Evolutionary conservation across 176 grass and related monocot genomes (phyloP).

Genomic region (Oryza meyeriana): DNA sequence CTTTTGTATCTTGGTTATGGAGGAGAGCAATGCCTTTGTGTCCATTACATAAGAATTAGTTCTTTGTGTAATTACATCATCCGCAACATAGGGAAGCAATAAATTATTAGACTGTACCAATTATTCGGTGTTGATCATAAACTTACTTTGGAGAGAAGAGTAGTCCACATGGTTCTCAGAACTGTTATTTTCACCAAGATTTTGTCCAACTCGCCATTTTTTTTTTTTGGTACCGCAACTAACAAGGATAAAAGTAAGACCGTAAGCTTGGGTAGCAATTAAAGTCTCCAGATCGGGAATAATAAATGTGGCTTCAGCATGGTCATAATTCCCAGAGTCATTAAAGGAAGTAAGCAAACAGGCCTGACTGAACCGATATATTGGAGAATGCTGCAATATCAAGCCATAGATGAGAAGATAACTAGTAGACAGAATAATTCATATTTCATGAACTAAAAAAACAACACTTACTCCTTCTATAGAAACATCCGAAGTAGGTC

Average conservation of each 20-base stretch:
- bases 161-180: constrained; percentile 20
- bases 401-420: constrained; percentile 34
- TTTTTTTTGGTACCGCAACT: constrained; percentile 52
- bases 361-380: constrained; percentile 54
- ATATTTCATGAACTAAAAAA: constrained; percentile 3
- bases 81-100: background rate
- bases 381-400: constrained; percentile 52
- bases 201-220: constrained; percentile 34
- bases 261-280: constrained; percentile 36
- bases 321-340: constrained; percentile 55
- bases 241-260: constrained; percentile 66
- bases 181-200: constrained; percentile 30
- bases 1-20: background rate
- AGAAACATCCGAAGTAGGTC: constrained; percentile 34
- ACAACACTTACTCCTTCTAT: constrained; percentile 50
- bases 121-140: background rate
- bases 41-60: background rate
- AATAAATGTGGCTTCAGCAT: constrained; percentile 70
- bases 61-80: constrained; percentile 13
- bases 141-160: constrained; percentile 50
- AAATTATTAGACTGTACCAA: constrained; percentile 12
- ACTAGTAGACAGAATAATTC: background rate
- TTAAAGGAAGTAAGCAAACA: constrained; percentile 54
- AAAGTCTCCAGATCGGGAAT: constrained; percentile 66
- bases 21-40: background rate